These are phyloP conservation scores for Solanum hybrid DNA, from an alignment of 305 asterid genomes.

Conservation along the genomic window DNA sequence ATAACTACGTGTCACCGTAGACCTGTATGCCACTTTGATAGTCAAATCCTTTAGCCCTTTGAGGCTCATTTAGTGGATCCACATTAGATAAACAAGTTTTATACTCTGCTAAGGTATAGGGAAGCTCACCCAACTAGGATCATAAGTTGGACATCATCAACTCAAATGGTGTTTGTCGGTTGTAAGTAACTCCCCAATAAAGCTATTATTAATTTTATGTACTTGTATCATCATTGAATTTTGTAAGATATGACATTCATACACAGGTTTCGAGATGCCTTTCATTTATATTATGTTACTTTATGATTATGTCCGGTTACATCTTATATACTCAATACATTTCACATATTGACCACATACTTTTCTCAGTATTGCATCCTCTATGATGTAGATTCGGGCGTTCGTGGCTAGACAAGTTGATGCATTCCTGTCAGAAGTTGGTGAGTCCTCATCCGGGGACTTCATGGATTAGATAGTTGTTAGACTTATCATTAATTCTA, in stretches of 20 bases:
- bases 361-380: not conserved
- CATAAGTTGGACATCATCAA: not conserved
- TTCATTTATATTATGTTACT: not conserved
- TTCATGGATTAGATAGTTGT: not conserved
- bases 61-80: not conserved
- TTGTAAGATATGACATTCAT: too few species aligned
- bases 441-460: not conserved
- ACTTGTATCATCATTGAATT: not conserved
- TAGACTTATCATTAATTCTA: not conserved
- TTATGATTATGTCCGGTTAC: not conserved
- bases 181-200: not conserved
- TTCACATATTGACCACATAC: not conserved
- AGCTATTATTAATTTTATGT: too few species aligned
- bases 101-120: not conserved
- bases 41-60: not conserved
- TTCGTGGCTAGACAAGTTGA: not conserved
- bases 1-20: not conserved
- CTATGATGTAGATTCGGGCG: not conserved
- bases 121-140: not conserved
- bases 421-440: not conserved
- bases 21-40: not conserved
- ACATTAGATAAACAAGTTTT: not conserved
- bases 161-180: not conserved
- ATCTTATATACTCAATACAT: too few species aligned
- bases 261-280: not conserved